A percentile compares a stretch with the other conserved stretches of the same genome.
These are phyloP conservation scores for Chenopodium quinoa DNA, from an alignment of 148 eudicot genomes.

Conservation along the genomic window DNA sequence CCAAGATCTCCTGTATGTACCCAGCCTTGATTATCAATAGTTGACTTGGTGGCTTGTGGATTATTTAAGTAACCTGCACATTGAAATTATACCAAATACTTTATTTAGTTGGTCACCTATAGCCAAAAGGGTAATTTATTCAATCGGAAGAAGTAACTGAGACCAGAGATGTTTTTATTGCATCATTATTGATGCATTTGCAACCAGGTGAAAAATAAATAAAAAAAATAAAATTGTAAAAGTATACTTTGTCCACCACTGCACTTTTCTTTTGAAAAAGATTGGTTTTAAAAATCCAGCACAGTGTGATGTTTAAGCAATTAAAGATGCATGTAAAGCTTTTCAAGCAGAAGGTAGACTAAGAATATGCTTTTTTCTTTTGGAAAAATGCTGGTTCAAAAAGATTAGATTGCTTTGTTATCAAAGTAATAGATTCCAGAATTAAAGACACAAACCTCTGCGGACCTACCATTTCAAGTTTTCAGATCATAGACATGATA, in stretches of 20 bases:
- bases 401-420: background rate
- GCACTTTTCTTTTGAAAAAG: background rate
- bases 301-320: background rate
- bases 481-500: background rate
- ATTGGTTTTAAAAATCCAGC: background rate
- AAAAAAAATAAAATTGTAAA: background rate
- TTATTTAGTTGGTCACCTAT: background rate
- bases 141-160: background rate
- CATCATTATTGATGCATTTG: background rate
- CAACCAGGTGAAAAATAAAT: background rate
- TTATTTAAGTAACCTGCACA: conserved; percentile 63
- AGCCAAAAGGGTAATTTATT: background rate
- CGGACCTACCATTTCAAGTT: background rate
- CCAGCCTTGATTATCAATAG: conserved; percentile 72
- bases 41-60: conserved; percentile 60
- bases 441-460: background rate
- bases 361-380: background rate
- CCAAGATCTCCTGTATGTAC: conserved; percentile 89
- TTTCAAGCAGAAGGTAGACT: background rate
- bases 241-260: background rate
- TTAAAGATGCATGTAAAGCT: background rate
- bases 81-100: background rate
- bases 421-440: background rate
- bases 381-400: background rate
- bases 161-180: background rate